Evolutionary conservation across 768 basidiomycete species (phyloP).

Genomic region (Serendipita indica): DNA sequence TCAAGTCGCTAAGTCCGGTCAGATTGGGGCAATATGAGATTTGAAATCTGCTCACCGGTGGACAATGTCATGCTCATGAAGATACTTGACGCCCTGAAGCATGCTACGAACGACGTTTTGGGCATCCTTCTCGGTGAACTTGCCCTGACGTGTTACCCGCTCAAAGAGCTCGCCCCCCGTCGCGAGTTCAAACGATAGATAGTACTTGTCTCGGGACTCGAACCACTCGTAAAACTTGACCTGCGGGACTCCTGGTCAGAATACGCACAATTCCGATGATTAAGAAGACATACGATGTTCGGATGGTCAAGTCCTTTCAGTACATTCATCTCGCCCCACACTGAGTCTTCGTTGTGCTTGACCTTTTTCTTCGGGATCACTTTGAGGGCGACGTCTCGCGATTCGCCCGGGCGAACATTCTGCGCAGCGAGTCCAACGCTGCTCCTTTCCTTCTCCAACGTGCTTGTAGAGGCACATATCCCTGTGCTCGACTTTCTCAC

Average conservation of each 20-base stretch:
- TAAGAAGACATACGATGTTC: slow-evolving; percentile 65
- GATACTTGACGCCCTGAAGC: slow-evolving; percentile 71
- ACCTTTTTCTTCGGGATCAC: slow-evolving; percentile 93
- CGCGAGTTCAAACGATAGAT: slow-evolving; percentile 89
- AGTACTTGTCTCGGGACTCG: slow-evolving; percentile 86
- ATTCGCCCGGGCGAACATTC: slow-evolving; percentile 14
- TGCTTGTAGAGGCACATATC: slow-evolving; percentile 7
- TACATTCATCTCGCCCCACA: slow-evolving; percentile 91
- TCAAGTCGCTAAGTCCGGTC: slow-evolving; percentile 20
- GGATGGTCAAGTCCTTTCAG: slow-evolving; percentile 79
- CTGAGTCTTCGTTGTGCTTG: slow-evolving; percentile 74
- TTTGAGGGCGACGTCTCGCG: slow-evolving; percentile 61
- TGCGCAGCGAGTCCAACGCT: not conserved
- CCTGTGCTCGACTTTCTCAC: not conserved
- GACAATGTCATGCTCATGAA: slow-evolving; percentile 86
- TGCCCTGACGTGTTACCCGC: slow-evolving; percentile 67
- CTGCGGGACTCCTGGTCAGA: slow-evolving; percentile 25
- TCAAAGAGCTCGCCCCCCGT: slow-evolving; percentile 92
- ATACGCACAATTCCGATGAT: not conserved
- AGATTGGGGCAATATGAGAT: not conserved
- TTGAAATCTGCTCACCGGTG: slow-evolving; percentile 36
- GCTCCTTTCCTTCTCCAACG: slow-evolving; percentile 6
- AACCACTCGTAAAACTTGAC: slow-evolving; percentile 97
- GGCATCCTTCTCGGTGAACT: slow-evolving; percentile 88
- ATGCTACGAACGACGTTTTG: slow-evolving; percentile 66